Conservation (phyloP, 805 yeast species). For the Kluyveromyces aestuarii region DNA sequence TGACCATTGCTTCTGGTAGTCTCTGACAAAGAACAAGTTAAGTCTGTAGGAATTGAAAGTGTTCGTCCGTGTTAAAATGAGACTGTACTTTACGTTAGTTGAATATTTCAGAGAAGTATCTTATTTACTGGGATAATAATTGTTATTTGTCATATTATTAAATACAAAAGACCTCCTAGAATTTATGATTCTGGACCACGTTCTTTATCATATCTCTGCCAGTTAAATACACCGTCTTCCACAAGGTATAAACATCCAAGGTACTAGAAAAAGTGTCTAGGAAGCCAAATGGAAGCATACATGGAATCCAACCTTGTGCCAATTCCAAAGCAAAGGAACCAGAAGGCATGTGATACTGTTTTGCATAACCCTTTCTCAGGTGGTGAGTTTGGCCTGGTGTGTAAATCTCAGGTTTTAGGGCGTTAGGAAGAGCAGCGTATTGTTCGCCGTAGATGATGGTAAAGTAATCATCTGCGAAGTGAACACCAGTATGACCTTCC, state of each 20-base stretch:
- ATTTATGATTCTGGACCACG: conserved; percentile 55
- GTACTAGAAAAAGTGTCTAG: conserved; percentile 73
- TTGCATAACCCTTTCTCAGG: conserved; percentile 58
- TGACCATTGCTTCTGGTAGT: too few relatives aligned
- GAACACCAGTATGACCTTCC: conserved; percentile 94
- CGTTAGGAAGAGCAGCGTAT: conserved; percentile 58
- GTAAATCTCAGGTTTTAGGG: conserved; percentile 60
- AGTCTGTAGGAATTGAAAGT: too few relatives aligned
- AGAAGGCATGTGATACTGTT: conserved; percentile 80
- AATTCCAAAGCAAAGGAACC: conserved; percentile 85
- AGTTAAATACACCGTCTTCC: conserved; percentile 62
- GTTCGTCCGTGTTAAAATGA: too few relatives aligned
- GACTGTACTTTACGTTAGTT: too few relatives aligned
- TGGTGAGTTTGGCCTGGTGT: conserved; percentile 83
- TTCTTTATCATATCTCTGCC: conserved; percentile 71
- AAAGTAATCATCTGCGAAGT: conserved; percentile 96
- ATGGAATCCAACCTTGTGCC: conserved; percentile 98
- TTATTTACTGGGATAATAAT: too few relatives aligned
- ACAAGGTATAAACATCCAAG: conserved; percentile 61
- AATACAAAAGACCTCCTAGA: conserved; percentile 27
- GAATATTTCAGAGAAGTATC: background rate
- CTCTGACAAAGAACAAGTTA: too few relatives aligned
- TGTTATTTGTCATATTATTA: background rate
- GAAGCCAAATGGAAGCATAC: conserved; percentile 95
- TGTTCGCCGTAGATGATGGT: conserved; percentile 80